A percentile compares a stretch with the other conserved stretches of the same genome.
phyloP scores from a whole-genome alignment of 768 basidiomycete species.

The Tephrocybe sp. region DNA sequence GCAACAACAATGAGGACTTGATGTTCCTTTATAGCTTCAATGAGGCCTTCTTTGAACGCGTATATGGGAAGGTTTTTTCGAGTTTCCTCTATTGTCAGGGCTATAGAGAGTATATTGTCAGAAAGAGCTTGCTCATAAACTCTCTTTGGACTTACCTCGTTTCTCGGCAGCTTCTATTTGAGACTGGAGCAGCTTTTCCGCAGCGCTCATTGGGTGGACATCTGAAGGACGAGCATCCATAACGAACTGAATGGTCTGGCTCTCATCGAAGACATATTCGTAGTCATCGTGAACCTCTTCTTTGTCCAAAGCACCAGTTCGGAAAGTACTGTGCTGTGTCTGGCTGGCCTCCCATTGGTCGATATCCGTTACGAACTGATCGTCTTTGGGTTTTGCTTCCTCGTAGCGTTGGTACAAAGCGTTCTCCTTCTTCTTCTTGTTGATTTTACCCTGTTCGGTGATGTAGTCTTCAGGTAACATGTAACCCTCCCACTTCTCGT shows the following conservation, averaged over 20 bases:
- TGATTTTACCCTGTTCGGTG: conserved; percentile 97
- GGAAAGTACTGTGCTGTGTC: conserved; percentile 85
- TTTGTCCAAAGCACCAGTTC: conserved; percentile 91
- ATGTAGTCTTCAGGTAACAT: conserved; percentile 97
- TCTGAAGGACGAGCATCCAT: conserved; percentile 78
- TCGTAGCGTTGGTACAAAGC: conserved; percentile 94
- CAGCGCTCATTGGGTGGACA: conserved; percentile 66
- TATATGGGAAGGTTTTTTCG: conserved; percentile 94
- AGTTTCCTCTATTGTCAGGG: conserved; percentile 88
- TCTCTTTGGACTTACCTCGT: conserved; percentile 59
- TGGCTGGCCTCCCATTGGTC: conserved; percentile 98
- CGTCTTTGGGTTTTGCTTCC: conserved; percentile 88
- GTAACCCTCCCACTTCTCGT: conserved; percentile 96
- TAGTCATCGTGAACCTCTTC: conserved; percentile 79
- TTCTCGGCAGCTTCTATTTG: conserved; percentile 93
- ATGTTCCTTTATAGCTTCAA: conserved; percentile 85
- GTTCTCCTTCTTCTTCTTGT: conserved; percentile 93
- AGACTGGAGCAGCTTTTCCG: conserved; percentile 80
- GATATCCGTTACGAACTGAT: conserved; percentile 94
- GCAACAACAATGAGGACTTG: conserved; percentile 98
- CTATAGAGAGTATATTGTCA: conserved; percentile 36
- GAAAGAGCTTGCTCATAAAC: conserved; percentile 2
- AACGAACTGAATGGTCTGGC: conserved; percentile 94
- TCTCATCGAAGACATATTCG: conserved; percentile 98
- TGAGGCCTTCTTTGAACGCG: conserved; percentile 81